Evolutionary conservation across 2,329 filamentous ascomycete species (phyloP), one percentile per base, ranked within the genome.

Genomic region (Pseudogymnoascus sp.): DNA sequence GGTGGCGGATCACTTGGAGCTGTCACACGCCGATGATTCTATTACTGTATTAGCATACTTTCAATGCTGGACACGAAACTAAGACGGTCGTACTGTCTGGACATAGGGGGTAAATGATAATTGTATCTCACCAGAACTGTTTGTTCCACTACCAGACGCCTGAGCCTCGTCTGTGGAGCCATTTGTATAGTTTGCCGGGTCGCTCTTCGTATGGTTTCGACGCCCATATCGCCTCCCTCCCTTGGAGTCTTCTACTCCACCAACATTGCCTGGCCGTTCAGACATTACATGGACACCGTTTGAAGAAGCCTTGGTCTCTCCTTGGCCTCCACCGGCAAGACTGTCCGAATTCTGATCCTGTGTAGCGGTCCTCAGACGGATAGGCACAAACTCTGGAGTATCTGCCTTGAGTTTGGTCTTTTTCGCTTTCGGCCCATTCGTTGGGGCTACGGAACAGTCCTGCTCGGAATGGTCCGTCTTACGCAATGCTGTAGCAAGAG

Each of bases 361-460:
- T 10, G 35, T 29, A 27, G 45, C 58, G 13, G 39, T 15, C 13
- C 63, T 64, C 6, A 63, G 42, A 33, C 37, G 48, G 58, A 60
- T 48, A 18, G 74, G 75, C 45, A 77, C 63, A 63, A 77, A 77
- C 61, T 74, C 74, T 13, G 74, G 74, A n/a, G 74, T 74, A 60
- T 77, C 74, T 6, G 74, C 71, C 64, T 75, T 77, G 61, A 72
- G 62, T 40, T 65, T 73, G 10, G 69, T 71, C 15, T 55, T 55
- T 8, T 55, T 18, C 48, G 7, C 27, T 15, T 55, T 55, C 9
- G 8, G 4, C 5, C 48, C 29, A 18, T 55, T 15, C 2, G 48
- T 2, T 18, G 27, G 6, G n/a, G 48, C n/a, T 18, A 55, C 29
- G 18, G n/a, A 55, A 33, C 48, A 55, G 27, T 55, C 48, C 48